Base-by-base conservation (phyloP, 2,329 filamentous ascomycete species). In the Sclerotinia sclerotiorum region DNA sequence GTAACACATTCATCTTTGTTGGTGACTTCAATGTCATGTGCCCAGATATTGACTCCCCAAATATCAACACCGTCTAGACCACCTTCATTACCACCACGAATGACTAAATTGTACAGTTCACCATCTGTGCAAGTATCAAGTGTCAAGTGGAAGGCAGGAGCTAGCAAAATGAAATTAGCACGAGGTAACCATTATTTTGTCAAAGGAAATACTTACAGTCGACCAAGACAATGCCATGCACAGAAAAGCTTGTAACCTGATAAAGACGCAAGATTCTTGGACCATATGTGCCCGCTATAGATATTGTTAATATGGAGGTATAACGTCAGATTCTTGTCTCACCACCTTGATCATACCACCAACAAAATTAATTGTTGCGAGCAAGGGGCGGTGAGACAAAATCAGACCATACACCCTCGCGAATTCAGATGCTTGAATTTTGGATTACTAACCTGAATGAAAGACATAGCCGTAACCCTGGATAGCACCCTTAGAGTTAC, bases 1-100 rank as follows among this genome's bases (percentile, higher is more conserved):
- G 84, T 86, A 0, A 87, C 84, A 73, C 84, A 87, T 74, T 88
- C 86, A 73, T 88, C 84, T 76, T 86, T 87, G 81, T 88, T 88
- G 32, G 85, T 86, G 7, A 88, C 85, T 78, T 84, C 83, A 55
- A 87, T 79, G 74, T 88, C 85, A 73, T 88, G 85, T 60, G 87
- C 78, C 82, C 83, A 85, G 65, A 87, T 82, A 71, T 87, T 87
- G 56, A 76, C 81, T 17, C 81, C 81, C 78, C 80, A 85, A 5
- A 87, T 80, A 73, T 87, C 83, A 68, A 87, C 80, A 3, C 85
- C 86, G 73, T 88, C 85, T 6, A 87, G 76, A 58, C 83, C 84
- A 60, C 84, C 84, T 69, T 77, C 75, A 67, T 85, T 79, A 4
- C 80, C 84, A 56, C 84, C 84, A 5, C 83, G 82, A 68, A 87